A percentile compares a stretch with the other conserved stretches of the same genome.
Evolutionary conservation across 805 yeast genomes (phyloP).

Genomic region (Kluyveromyces lactis): DNA sequence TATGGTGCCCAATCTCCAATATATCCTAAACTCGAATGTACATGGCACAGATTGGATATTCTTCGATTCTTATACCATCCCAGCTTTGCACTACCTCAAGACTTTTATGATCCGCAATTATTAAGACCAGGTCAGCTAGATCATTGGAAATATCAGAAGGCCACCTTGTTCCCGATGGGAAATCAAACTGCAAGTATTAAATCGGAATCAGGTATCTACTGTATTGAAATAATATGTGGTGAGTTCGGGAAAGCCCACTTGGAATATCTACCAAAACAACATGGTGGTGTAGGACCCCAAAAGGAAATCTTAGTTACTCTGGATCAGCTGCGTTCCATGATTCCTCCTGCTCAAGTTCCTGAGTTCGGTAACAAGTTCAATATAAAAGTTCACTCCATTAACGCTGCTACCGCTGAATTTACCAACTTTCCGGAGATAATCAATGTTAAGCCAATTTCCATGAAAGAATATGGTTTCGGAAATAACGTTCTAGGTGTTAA

Average conservation of each 20-base stretch:
- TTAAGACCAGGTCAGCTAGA: constrained; percentile 29
- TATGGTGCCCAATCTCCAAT: constrained; percentile 41
- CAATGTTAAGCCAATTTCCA: constrained; percentile 13
- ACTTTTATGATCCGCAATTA: constrained; percentile 40
- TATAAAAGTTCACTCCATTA: constrained; percentile 49
- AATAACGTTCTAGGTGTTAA: constrained; percentile 18
- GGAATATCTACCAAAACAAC: constrained; percentile 49
- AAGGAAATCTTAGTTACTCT: constrained; percentile 41
- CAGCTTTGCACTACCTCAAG: constrained; percentile 64
- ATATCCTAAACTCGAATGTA: constrained; percentile 58
- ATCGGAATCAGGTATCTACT: constrained; percentile 60
- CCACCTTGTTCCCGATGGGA: constrained; percentile 40
- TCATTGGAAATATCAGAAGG: constrained; percentile 21
- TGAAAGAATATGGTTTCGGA: constrained; percentile 24
- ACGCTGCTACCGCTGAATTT: constrained; percentile 49
- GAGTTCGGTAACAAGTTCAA: constrained; percentile 25
- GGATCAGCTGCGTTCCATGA: constrained; percentile 33
- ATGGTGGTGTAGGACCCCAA: constrained; percentile 58
- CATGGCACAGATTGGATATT: constrained; percentile 80
- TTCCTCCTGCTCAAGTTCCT: constrained; percentile 25
- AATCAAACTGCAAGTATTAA: constrained; percentile 37
- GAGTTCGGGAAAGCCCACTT: constrained; percentile 44
- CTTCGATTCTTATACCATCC: constrained; percentile 76
- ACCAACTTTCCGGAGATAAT: constrained; percentile 35
- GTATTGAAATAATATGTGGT: constrained; percentile 61